Percentiles rank a stretch among this genome's conserved stretches.
Conservation (phyloP, 768 basidiomycete genomes). For the Sporobolomyces phaffii region DNA sequence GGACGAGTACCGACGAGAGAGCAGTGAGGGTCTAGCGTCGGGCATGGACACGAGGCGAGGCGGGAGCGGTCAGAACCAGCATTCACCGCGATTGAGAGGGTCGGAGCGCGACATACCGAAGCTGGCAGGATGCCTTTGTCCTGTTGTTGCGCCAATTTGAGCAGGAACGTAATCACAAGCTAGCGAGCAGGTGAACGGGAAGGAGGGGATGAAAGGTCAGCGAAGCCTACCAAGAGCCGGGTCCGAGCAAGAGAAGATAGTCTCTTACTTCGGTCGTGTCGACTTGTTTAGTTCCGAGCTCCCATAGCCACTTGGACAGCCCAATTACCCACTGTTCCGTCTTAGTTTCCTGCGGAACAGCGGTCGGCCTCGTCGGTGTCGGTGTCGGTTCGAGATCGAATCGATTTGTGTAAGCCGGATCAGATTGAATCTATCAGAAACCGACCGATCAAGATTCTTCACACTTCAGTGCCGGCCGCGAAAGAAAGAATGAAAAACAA, state of each 20-base stretch:
- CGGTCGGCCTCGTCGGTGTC: conserved; percentile 47
- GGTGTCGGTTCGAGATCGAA: conserved; percentile 49
- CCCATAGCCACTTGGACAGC: conserved; percentile 79
- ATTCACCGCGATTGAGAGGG: conserved; percentile 41
- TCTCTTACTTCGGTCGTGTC: conserved; percentile 58
- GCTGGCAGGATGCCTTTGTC: conserved; percentile 15
- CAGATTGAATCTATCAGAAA: conserved; percentile 23
- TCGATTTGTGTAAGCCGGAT: conserved; percentile 10
- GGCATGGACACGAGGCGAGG: no score
- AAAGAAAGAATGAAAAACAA: no score
- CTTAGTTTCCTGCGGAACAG: neutral
- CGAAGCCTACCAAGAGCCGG: no score
- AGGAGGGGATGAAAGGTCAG: no score
- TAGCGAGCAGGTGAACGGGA: conserved; percentile 10
- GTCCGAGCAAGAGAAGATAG: neutral
- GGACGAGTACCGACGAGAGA: conserved; percentile 60
- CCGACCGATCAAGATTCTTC: no score
- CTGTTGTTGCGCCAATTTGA: conserved; percentile 47
- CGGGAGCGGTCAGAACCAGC: no score
- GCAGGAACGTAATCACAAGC: conserved; percentile 57
- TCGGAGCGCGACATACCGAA: conserved; percentile 4
- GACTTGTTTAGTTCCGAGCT: conserved; percentile 60
- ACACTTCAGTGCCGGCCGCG: no score
- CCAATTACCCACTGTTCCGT: conserved; percentile 63
- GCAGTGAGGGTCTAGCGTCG: conserved; percentile 51